phyloP scores from a whole-genome alignment of 768 basidiomycete species.

The Infundibulicybe gibba region DNA sequence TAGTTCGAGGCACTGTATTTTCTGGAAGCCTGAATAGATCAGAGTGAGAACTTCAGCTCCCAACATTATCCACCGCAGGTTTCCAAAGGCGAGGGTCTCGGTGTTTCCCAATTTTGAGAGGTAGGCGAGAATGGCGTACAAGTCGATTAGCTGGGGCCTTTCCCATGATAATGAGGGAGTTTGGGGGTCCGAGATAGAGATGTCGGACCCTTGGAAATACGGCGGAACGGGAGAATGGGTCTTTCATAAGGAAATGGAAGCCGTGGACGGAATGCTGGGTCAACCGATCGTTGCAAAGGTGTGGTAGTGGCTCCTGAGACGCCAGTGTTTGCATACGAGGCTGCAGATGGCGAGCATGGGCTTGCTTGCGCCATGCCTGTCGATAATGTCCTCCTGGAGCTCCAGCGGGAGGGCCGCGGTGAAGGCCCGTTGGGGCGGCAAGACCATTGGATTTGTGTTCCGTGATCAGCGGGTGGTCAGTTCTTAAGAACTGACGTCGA shows the following conservation, averaged over 20 bases:
- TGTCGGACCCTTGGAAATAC: conserved; percentile 14
- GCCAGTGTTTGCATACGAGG: conserved; percentile 19
- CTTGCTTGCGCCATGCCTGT: conserved; percentile 10
- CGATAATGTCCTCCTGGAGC: conserved; percentile 18
- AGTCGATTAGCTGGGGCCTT: conserved; percentile 3
- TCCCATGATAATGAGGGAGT: conserved; percentile 6
- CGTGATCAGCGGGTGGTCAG: too few relatives aligned
- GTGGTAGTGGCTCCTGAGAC: conserved; percentile 14
- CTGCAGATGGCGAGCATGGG: conserved; percentile 10
- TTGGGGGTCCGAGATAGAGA: conserved; percentile 7
- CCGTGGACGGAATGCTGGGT: conserved; percentile 9
- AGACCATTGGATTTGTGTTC: too few relatives aligned
- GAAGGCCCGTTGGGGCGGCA: too few relatives aligned
- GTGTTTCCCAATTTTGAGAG: conserved; percentile 7
- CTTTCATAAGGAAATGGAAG: conserved; percentile 11
- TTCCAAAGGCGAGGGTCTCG: not conserved
- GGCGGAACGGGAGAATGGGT: conserved; percentile 13
- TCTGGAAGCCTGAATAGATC: not conserved
- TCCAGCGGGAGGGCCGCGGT: conserved; percentile 13
- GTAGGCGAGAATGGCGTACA: conserved; percentile 5
- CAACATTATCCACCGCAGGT: not conserved
- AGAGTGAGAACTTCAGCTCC: not conserved
- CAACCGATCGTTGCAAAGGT: conserved; percentile 14
- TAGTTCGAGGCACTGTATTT: not conserved
- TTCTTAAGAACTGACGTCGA: too few relatives aligned